phyloP scores from a whole-genome alignment of 257 asterid species.

The Forsythia viridissima region DNA sequence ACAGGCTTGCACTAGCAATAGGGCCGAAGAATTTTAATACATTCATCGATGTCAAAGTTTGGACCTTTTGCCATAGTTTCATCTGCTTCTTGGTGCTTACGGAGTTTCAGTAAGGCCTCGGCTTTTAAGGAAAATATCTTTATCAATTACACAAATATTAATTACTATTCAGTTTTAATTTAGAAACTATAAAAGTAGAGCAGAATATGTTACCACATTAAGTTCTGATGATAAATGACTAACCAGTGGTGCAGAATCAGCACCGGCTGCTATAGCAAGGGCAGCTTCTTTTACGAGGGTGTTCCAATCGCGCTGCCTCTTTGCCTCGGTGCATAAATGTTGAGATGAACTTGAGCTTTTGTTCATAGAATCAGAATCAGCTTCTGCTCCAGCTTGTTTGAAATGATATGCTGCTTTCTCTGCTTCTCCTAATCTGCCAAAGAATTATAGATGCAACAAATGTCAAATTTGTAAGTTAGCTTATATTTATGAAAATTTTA shows the following conservation, averaged over 20 bases:
- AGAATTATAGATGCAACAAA: background rate
- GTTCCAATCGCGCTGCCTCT: constrained; percentile 65
- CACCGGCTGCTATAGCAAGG: constrained; percentile 60
- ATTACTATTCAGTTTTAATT: background rate
- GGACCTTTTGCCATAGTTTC: constrained; percentile 60
- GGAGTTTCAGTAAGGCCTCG: constrained; percentile 69
- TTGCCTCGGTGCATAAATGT: constrained; percentile 65
- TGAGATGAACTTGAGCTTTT: constrained; percentile 53
- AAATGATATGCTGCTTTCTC: constrained; percentile 69
- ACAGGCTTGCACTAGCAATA: constrained; percentile 48
- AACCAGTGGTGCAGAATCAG: constrained; percentile 90
- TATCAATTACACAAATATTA: background rate
- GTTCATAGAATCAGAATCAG: constrained; percentile 67
- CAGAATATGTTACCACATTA: background rate
- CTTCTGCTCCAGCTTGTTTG: constrained; percentile 72
- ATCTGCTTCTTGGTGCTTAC: constrained; percentile 71
- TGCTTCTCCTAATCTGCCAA: constrained; percentile 70
- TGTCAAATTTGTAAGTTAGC: background rate
- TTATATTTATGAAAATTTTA: background rate
- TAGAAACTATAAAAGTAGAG: background rate
- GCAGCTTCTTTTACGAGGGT: constrained; percentile 54
- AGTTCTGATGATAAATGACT: background rate
- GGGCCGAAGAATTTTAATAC: constrained; percentile 70
- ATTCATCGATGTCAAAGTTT: constrained; percentile 56
- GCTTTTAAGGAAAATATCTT: constrained; percentile 80